These are phyloP conservation scores for Mangifera indica DNA, from an alignment of 345 rosid genomes.

Conservation along the genomic window DNA sequence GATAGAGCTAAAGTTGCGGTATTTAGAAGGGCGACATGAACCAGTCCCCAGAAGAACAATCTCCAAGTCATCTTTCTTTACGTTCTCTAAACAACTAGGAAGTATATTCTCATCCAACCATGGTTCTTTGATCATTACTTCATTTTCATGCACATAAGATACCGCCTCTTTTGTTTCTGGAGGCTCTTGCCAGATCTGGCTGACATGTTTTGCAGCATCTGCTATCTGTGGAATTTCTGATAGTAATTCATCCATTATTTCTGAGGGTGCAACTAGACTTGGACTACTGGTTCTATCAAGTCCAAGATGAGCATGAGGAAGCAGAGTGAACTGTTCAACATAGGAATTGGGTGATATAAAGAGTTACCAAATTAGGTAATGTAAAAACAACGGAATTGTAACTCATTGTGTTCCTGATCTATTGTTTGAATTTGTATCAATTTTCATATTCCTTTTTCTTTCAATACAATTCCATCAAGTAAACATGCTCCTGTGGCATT, in stretches of 20 bases:
- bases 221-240: slow-evolving; percentile 69
- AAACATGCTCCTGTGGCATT: not conserved
- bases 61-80: slow-evolving; percentile 83
- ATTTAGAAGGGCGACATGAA: slow-evolving; percentile 93
- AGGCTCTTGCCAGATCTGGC: slow-evolving; percentile 49
- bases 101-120: slow-evolving; percentile 57
- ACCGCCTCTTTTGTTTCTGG: slow-evolving; percentile 24
- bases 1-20: slow-evolving; percentile 78
- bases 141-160: slow-evolving; percentile 21
- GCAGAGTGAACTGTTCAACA: slow-evolving; percentile 84
- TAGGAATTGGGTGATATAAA: too few relatives aligned
- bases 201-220: slow-evolving; percentile 56
- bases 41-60: slow-evolving; percentile 92
- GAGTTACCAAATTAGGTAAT: too few relatives aligned
- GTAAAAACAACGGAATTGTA: too few relatives aligned
- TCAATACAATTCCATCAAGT: slow-evolving; percentile 1
- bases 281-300: slow-evolving; percentile 74
- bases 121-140: slow-evolving; percentile 64
- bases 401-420: too few relatives aligned
- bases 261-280: slow-evolving; percentile 37
- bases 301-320: slow-evolving; percentile 79
- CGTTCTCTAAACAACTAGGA: slow-evolving; percentile 72
- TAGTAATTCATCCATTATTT: slow-evolving; percentile 56
- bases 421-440: too few relatives aligned
- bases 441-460: too few relatives aligned